Evolutionary conservation across 148 eudicot genomes (phyloP), one percentile per base, ranked within the genome.

Genomic region (Rhododendron vialii): DNA sequence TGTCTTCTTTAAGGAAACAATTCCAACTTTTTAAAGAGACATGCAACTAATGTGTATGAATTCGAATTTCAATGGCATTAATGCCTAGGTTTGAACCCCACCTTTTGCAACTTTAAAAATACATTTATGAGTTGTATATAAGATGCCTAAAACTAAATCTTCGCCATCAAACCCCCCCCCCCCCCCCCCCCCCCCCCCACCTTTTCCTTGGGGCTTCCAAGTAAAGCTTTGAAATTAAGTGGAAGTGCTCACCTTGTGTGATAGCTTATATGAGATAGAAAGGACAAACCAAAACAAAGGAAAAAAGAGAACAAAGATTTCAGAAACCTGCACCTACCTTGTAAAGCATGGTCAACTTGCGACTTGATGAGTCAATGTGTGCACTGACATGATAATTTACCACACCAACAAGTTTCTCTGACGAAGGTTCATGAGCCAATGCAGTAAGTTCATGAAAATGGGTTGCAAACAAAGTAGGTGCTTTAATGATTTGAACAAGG

Each of bases 381-480:
- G 99, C 99, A 90, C 98, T 97, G 77, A 97, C 99, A 92, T 95
- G 99, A 85, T 90, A 95, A 92, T 97, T 97, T 86, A 93, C 91
- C 73, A 97, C 89, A 82, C 99, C 99, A 89, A 82, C 84, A 80
- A 89, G 77, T 89, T 89, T 89, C 87, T 85, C 88, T n/a, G 85
- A 82, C 51, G 89, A 88, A 89, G 93, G 83, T 85, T 90, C 96
- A 86, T 91, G 92, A 82, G 96, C 98, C 88, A 97, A 92, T 45
- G 95, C 96, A 82, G 99, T 97, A 84, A 97, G 90, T 90, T 97
- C 99, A 95, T 97, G 99, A 90, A 97, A 97, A 90, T 97, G 99
- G 71, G 99, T 97, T 59, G 99, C 99, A 92, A 97, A 97, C 86
- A 97, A 90, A 75, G 99, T 97, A 69, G 99, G 99, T 69, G 99